Base-by-base conservation (phyloP, 345 rosid species). In the Populus deltoides region DNA sequence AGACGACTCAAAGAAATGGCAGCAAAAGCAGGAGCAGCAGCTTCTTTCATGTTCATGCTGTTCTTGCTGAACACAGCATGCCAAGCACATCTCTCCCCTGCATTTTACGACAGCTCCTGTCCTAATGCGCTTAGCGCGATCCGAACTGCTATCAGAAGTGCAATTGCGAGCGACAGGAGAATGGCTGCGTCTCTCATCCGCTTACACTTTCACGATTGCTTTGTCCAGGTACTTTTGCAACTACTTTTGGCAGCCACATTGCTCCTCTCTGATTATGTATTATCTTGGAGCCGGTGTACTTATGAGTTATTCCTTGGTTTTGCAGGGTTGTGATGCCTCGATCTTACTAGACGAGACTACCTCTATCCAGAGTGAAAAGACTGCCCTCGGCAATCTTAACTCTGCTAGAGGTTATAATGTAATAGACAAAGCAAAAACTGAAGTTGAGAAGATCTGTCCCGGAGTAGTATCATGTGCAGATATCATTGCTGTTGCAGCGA, bases 321-420 rank as follows among this genome's bases (percentile, higher is more conserved):
- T 75, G 9, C 51, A 80, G 80, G 78, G 80, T 45, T 81, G 84
- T 39, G 84, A 81, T 59, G 78, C 80, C 18, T 81, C 84, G 1
- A 69, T 81, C 10, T 41, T 81, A 36, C 68, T 77, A 4, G 80
- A 81, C n/a, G 80, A 81, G 49, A 67, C 84, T 6, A 4, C 75
- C 15, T 39, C 78, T 6, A 68, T 68, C 24, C 20, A 66, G 22
- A 78, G 77, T 9, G 77, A 78, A 55, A 66, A 72, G 77, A 78
- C 72, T 16, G 81, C 77, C 12, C 22, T 66, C 1, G 45, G 67
- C 22, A 78, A 72, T 3, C 0, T 9, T 4, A 29, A 78, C 17
- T 78, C 77, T 20, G 77, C 59, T 3, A 78, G 81, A 51, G 81
- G 81, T 20, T 78, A 49, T 53, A 24, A 73, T 16, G 73, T 78